phyloP scores from a whole-genome alignment of 2,329 filamentous ascomycete genomes.

The Atkinsonella hypoxylon region DNA sequence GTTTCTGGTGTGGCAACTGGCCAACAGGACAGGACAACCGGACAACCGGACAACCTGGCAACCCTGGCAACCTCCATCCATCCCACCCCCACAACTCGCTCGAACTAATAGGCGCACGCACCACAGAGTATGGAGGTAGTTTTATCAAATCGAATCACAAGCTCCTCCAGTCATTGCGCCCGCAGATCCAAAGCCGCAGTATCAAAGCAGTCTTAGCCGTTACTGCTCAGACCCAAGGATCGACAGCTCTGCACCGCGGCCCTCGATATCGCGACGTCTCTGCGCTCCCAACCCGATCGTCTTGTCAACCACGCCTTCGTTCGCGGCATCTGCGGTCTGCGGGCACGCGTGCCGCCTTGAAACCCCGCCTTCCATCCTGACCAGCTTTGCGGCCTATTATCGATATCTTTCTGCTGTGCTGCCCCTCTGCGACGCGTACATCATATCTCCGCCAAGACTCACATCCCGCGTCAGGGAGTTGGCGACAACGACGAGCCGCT shows the following conservation, averaged over 20 bases:
- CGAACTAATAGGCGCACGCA: background rate
- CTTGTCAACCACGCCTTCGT: background rate
- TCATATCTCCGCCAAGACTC: background rate
- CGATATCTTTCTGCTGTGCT: background rate
- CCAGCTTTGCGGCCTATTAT: constrained; percentile 1
- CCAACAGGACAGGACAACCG: too few species aligned
- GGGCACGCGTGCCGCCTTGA: constrained; percentile 1
- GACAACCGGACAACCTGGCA: too few species aligned
- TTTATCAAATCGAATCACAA: constrained; percentile 2
- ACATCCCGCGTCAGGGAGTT: background rate
- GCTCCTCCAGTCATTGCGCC: background rate
- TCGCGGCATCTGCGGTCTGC: background rate
- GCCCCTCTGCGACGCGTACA: background rate
- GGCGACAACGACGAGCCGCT: constrained; percentile 4
- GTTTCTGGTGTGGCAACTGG: too few species aligned
- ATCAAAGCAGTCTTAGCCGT: background rate
- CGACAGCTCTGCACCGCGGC: background rate
- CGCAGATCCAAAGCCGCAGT: background rate
- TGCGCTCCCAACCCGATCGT: background rate
- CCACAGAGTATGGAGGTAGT: background rate
- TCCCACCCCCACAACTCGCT: constrained; percentile 1
- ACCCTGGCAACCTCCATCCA: background rate
- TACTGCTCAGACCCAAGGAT: background rate
- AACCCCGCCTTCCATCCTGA: constrained; percentile 4
- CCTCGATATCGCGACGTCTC: background rate